Evolutionary conservation across 78 protist genomes (phyloP), one percentile per base, ranked within the genome.

Genomic region (Dictyostelium capitatum): DNA sequence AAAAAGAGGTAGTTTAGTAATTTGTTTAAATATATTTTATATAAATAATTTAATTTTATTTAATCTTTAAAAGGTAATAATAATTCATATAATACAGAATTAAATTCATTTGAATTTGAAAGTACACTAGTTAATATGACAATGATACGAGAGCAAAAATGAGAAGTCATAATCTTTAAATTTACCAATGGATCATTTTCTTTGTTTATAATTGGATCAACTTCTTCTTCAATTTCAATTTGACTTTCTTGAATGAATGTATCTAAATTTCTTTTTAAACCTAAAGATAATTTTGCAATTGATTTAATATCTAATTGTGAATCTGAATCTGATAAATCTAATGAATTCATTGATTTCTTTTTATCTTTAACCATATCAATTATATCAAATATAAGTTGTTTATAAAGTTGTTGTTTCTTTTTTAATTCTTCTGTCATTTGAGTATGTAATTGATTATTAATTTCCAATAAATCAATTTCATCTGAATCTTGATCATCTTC

Each of bases 111-210:
- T 43, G 79, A 43, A 43, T n/a, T 72, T 19, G 50, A 28, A 8
- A n/a, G 14, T 32, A 79, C 56, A 6, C 28, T 50, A 20, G 51
- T 32, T 37, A 79, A 79, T 14, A 79, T 79, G 15, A 79, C 9
- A 32, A n/a, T n/a, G 70, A 79, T 79, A 50, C 83, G 57, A 10
- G 25, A 17, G 17, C 54, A 54, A 17, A 79, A 79, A 8, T 54
- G 70, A 9, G 25, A 17, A 12, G 83, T 79, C 83, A 79, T 79
- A 37, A 79, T 79, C 17, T 54, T 28, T 28, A 79, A 54, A 19
- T 79, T 79, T 20, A n/a, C 28, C 17, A 51, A 47, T 10, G 50
- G 11, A 50, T 75, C 82, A 20, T 37, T 54, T 1, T 79, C 72
- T 23, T 51, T 54, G 19, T 79, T 47, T 2, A 79, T 50, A n/a